Percentiles rank a stretch among this genome's conserved stretches.
Evolutionary conservation across 1,284 basidiomycete genomes (phyloP).

Genomic region (Amylostereum chailletii): DNA sequence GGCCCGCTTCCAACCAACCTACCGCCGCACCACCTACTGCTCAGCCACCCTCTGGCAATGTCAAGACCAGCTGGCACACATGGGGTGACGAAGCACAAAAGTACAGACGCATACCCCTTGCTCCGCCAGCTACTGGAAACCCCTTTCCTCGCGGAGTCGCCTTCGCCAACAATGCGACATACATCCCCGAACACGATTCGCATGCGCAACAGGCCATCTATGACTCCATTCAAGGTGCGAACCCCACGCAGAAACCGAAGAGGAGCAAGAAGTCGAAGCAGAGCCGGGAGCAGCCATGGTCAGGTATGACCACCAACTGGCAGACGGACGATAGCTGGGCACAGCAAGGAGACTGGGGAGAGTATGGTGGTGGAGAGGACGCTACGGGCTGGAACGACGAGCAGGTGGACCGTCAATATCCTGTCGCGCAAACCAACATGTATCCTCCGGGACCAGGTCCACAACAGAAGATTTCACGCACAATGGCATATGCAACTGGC

Average conservation of each 20-base stretch:
- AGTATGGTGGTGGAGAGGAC: too few species aligned
- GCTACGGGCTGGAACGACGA: too few species aligned
- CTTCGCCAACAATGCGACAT: slow-evolving; percentile 6
- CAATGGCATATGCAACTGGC: slow-evolving; percentile 12
- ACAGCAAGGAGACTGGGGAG: too few species aligned
- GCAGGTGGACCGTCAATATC: too few species aligned
- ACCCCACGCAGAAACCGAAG: slow-evolving; percentile 1
- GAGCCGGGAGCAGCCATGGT: not conserved
- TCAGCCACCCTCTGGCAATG: not conserved
- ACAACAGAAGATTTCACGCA: slow-evolving; percentile 12
- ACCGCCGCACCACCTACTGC: not conserved
- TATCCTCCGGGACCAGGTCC: slow-evolving; percentile 3
- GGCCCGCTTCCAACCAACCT: too few species aligned
- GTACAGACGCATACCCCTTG: not conserved
- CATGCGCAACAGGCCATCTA: slow-evolving; percentile 7
- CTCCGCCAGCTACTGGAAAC: not conserved
- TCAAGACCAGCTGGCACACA: slow-evolving; percentile 5
- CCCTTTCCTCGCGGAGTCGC: slow-evolving; percentile 5
- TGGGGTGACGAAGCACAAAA: slow-evolving; percentile 7
- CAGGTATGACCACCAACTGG: too few species aligned
- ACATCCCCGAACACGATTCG: slow-evolving; percentile 5
- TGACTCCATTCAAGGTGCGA: slow-evolving; percentile 5
- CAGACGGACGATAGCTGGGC: too few species aligned
- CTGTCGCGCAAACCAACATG: too few species aligned
- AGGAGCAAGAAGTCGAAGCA: slow-evolving; percentile 8